Base-by-base conservation (phyloP, 441 rosid genomes). In the Geranium incanum region DNA sequence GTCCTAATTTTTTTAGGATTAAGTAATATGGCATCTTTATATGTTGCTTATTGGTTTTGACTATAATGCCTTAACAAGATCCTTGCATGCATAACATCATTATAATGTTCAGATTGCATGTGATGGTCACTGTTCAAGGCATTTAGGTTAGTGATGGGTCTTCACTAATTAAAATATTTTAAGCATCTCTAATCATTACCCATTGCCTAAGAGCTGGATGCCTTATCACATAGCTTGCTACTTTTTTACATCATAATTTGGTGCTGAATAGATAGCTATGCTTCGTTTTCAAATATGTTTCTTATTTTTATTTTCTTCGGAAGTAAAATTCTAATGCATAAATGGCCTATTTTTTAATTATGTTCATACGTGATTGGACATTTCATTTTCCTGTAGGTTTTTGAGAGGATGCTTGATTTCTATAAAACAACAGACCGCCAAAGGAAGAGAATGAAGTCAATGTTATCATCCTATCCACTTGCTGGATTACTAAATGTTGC, bases 401-500 rank as follows among this genome's bases (percentile, higher is more conserved):
- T 87, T 28, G 85, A 88, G 72, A 88, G 82, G 78, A 91, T 95
- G 95, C 74, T 91, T 67, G 71, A 83, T 66, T 85, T 83, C 66
- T 91, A 88, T 80, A 76, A 64, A 67, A 72, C 52, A 68, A 70
- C 74, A 70, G 75, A 64, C 77, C 84, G 70, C 33, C 76, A 33
- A 43, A 63, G 79, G 75, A 84, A 76, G 82, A 82, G 79, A 78
- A 68, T 84, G 76, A 86, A 77, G 69, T 71, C 78, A 48, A 55
- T 78, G 74, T 81, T 87, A 79, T 78, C 84, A 45, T 83, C 84
- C 16, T 76, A 78, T 71, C 99, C 98, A 19, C 83, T 78, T 77
- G 78, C 83, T 79, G 99, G 96, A 73, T 80, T 95, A 74, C 81
- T 95, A 76, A 91, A 91, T 82, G 83, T 93, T 70, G 98, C 96